Conservation (phyloP, 441 rosid genomes). For the Omphalea diandra region DNA sequence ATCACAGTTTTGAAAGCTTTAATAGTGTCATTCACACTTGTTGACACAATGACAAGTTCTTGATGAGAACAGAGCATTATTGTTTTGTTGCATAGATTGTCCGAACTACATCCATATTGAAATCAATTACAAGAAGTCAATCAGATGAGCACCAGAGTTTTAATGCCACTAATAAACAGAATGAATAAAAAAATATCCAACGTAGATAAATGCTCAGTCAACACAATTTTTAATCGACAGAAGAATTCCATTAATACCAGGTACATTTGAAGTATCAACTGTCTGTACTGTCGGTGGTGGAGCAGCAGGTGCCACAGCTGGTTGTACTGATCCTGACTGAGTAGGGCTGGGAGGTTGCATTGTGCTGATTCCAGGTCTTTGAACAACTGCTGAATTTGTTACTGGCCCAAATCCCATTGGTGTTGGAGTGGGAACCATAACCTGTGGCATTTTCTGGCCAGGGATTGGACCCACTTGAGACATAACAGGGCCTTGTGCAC, state of each 20-base stretch:
- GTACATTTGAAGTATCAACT: conserved; percentile 84
- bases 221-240: conserved; percentile 4
- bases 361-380: conserved; percentile 63
- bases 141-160: background rate
- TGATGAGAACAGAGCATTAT: background rate
- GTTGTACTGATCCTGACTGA: conserved; percentile 52
- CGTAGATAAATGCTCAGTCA: background rate
- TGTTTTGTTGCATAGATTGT: background rate
- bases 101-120: background rate
- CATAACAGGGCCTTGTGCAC: conserved; percentile 49
- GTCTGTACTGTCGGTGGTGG: conserved; percentile 94
- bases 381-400: conserved; percentile 51
- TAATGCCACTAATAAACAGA: background rate
- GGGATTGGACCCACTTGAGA: conserved; percentile 56
- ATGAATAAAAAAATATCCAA: too few relatives aligned
- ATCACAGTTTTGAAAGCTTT: background rate
- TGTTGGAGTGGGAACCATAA: conserved; percentile 49
- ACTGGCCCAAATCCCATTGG: conserved; percentile 75
- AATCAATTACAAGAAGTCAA: background rate
- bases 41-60: background rate
- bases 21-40: background rate
- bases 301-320: conserved; percentile 62
- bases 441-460: conserved; percentile 58
- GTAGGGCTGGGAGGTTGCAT: conserved; percentile 80
- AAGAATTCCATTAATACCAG: conserved; percentile 50